phyloP scores from a whole-genome alignment of 345 rosid genomes.

The Firmiana major region DNA sequence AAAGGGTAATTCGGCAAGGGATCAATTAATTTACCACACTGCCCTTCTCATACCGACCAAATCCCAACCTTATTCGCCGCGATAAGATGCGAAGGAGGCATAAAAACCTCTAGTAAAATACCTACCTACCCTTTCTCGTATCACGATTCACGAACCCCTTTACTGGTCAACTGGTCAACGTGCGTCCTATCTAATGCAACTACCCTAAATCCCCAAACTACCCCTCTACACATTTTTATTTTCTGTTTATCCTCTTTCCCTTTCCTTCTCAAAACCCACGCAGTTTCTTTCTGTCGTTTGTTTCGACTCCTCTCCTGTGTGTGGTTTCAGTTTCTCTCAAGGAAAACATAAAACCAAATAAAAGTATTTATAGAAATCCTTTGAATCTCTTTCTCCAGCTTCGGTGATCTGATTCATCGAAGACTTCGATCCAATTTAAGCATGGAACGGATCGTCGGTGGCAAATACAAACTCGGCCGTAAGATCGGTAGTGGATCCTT shows the following conservation, averaged over 20 bases:
- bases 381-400: background rate
- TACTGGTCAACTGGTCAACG: background rate
- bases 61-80: background rate
- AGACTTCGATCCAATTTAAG: conserved; percentile 13
- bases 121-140: background rate
- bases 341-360: background rate
- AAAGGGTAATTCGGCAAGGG: too few species aligned
- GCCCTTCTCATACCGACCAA: background rate
- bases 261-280: conserved; percentile 6
- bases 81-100: background rate
- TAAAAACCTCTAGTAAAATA: background rate
- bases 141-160: background rate
- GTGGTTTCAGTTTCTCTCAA: conserved; percentile 24
- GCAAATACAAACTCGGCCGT: conserved; percentile 83
- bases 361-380: background rate
- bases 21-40: background rate
- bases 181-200: background rate
- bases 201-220: conserved; percentile 22
- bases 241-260: conserved; percentile 6
- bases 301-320: conserved; percentile 5
- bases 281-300: conserved; percentile 18
- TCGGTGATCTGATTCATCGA: conserved; percentile 26
- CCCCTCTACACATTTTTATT: conserved; percentile 1
- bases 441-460: conserved; percentile 84
- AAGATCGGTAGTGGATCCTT: conserved; percentile 97